Percentiles rank a stretch among this genome's conserved stretches.
Evolutionary conservation across 179 eudicot genomes (phyloP).

Genomic region (Silene coronaria): DNA sequence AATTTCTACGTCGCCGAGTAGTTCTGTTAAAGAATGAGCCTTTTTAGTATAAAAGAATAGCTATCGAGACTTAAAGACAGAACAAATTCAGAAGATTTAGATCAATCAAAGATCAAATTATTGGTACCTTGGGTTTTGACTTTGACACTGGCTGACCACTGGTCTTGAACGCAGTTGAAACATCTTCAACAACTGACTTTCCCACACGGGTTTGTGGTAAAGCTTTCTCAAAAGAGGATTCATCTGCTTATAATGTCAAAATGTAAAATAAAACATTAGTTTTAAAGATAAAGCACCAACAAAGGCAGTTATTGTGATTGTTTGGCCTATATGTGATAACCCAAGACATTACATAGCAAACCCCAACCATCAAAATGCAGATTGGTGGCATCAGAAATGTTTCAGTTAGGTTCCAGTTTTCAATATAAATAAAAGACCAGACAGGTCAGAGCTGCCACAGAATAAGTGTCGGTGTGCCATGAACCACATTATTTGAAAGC

Average conservation of each 20-base stretch:
- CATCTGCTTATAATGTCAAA: slow-evolving; percentile 27
- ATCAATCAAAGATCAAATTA: neutral
- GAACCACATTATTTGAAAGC: neutral
- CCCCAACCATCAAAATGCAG: neutral
- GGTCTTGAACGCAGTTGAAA: slow-evolving; percentile 31
- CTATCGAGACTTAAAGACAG: neutral
- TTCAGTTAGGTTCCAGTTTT: neutral
- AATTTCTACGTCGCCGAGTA: too few relatives aligned
- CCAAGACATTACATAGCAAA: neutral
- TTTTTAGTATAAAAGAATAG: too few relatives aligned
- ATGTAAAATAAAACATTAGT: slow-evolving; percentile 7
- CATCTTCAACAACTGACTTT: slow-evolving; percentile 23
- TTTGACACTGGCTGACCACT: slow-evolving; percentile 29
- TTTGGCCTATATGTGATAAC: neutral
- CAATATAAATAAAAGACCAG: neutral
- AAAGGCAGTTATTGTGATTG: neutral
- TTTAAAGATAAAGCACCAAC: neutral
- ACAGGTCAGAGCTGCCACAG: neutral
- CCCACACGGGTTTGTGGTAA: slow-evolving; percentile 10
- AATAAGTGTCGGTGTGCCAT: neutral
- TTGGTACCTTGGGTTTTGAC: slow-evolving; percentile 39
- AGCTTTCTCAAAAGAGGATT: slow-evolving; percentile 24
- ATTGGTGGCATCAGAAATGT: neutral
- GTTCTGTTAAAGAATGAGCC: too few relatives aligned
- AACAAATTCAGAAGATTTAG: neutral